Evolutionary conservation across 129 eudicot species (phyloP).

Genomic region (Apium graveolens): DNA sequence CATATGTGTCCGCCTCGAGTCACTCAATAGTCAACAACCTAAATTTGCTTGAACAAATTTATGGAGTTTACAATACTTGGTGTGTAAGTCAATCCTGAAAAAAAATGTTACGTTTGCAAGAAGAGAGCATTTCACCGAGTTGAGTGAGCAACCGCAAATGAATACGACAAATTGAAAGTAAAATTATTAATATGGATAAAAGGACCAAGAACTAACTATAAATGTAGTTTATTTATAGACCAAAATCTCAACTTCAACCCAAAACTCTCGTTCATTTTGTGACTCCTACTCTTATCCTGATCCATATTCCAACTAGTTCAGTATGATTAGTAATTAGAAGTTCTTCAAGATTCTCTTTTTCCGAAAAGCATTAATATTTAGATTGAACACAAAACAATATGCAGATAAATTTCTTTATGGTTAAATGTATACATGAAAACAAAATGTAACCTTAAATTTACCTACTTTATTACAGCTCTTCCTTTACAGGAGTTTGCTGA

Average conservation of each 20-base stretch:
- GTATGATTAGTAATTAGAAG: neutral
- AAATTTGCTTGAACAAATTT: neutral
- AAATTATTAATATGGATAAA: neutral
- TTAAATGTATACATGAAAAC: neutral
- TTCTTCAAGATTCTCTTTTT: neutral
- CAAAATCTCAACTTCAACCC: neutral
- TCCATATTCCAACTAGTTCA: neutral
- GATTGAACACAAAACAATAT: neutral
- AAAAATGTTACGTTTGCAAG: neutral
- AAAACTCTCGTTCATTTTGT: neutral
- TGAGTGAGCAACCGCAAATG: neutral
- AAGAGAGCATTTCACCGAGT: neutral
- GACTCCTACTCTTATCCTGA: neutral
- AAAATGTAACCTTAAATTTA: neutral
- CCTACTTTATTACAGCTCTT: constrained; percentile 64
- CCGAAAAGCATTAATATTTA: neutral
- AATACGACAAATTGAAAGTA: neutral
- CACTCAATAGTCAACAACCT: neutral
- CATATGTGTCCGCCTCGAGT: neutral
- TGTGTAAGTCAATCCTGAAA: neutral
- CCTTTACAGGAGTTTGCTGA: constrained; percentile 29
- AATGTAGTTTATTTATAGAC: neutral
- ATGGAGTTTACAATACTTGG: neutral
- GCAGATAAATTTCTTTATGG: neutral
- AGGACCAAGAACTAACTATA: neutral